Evolutionary conservation across 345 rosid species (phyloP).

Genomic region (Aquilaria malaccensis): DNA sequence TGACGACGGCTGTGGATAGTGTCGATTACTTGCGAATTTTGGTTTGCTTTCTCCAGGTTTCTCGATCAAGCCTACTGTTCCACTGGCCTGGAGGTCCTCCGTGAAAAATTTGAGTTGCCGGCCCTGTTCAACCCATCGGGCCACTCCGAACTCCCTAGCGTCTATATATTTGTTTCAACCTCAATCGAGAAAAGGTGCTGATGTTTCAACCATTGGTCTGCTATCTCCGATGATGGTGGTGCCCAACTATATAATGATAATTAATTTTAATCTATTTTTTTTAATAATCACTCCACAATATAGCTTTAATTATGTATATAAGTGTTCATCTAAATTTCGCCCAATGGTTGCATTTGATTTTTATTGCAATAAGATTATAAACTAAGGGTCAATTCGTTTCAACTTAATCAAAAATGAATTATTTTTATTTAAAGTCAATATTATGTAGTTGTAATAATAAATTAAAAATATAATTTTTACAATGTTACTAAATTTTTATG

Average conservation of each 20-base stretch:
- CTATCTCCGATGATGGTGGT: slow-evolving; percentile 92
- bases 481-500: too few relatives aligned
- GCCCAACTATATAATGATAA: slow-evolving; percentile 29
- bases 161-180: slow-evolving; percentile 80
- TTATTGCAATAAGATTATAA: too few relatives aligned
- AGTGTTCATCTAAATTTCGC: too few relatives aligned
- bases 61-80: slow-evolving; percentile 88
- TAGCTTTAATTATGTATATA: too few relatives aligned
- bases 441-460: too few relatives aligned
- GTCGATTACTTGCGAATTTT: slow-evolving; percentile 76
- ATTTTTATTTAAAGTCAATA: too few relatives aligned
- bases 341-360: too few relatives aligned
- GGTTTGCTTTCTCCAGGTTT: slow-evolving; percentile 96
- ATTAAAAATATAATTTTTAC: too few relatives aligned
- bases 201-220: slow-evolving; percentile 72
- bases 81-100: slow-evolving; percentile 70
- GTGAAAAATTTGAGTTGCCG: slow-evolving; percentile 82
- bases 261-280: too few relatives aligned
- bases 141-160: slow-evolving; percentile 84
- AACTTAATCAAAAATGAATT: too few relatives aligned
- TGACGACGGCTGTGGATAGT: slow-evolving; percentile 59
- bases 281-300: too few relatives aligned
- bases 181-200: slow-evolving; percentile 93
- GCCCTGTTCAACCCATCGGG: slow-evolving; percentile 87
- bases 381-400: too few relatives aligned